Evolutionary conservation across 1,139 yeast genomes (phyloP), one percentile per base, ranked within the genome.

Genomic region (Saccharomycopsis phalli): DNA sequence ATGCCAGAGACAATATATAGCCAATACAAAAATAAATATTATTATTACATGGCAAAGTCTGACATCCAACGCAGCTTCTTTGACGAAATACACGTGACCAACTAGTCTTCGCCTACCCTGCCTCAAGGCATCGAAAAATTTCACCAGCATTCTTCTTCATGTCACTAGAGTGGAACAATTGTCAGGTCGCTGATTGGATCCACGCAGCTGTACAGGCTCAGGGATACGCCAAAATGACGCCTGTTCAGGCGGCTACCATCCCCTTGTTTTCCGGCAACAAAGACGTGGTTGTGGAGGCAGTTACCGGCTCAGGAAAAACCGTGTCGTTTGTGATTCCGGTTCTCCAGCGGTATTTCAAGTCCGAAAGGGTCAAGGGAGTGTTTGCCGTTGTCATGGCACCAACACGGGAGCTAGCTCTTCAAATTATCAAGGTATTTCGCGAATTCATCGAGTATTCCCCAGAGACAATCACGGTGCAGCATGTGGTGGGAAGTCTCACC

Each of bases 301-400:
- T 87, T 2, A 91, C 98, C 0, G 98, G 98, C 0, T 87, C 95
- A 0, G 99, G 99, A 68, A 91, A 91, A 56, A 91, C 98, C 0
- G 66, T 88, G 44, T 98, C 98, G 0, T 91, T 86, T 57, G 96
- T 96, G 6, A 69, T 91, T 3, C 98, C 98, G 0, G 71, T 87
- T 2, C 57, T 88, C 19, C 91, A 87, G 52, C 75, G 74, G 57
- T 60, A 80, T 26, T 32, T 37, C 16, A 28, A 14, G 27, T 25
- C 34, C 29, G 30, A 27, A 30, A 37, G 16, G 26, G 32, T 13
- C 39, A 88, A 88, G 6, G 22, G 37, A 14, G 33, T 44, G 8
- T 38, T 33, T 19, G 40, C 41, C 7, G 62, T 91, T 13, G 69
- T 91, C 3, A 59, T 91, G 7, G 77, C 94, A 1, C 98, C 98